A percentile compares a stretch with the other conserved stretches of the same genome.
These are phyloP conservation scores for Apophysomyces ossiformis DNA, from an alignment of 371 early-diverging fungal species.

Conservation along the genomic window DNA sequence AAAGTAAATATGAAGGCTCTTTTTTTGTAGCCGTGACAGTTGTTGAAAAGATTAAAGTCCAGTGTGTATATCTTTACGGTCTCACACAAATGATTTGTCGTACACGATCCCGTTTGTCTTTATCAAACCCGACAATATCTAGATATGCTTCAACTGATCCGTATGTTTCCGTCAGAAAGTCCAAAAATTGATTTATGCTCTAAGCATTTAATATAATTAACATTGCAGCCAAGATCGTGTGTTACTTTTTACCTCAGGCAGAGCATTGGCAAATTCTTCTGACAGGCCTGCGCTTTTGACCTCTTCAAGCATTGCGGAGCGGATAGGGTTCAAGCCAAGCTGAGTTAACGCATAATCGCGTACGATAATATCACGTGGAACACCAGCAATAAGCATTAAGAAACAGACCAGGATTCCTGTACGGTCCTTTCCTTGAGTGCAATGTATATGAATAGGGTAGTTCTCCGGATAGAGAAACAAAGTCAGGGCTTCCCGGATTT, in stretches of 20 bases:
- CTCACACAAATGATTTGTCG: slow-evolving; percentile 34
- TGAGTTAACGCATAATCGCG: slow-evolving; percentile 69
- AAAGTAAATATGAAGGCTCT: too few species aligned
- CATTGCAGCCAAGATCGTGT: neutral
- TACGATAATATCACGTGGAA: slow-evolving; percentile 63
- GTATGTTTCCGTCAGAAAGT: slow-evolving; percentile 32
- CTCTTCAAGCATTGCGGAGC: slow-evolving; percentile 52
- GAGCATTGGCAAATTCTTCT: slow-evolving; percentile 60
- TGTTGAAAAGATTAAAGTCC: too few species aligned
- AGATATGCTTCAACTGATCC: slow-evolving; percentile 43
- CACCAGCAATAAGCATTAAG: slow-evolving; percentile 60
- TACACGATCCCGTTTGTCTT: slow-evolving; percentile 37
- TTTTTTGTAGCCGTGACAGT: too few species aligned
- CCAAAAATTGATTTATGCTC: slow-evolving; percentile 41
- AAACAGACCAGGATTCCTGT: slow-evolving; percentile 73
- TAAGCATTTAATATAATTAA: slow-evolving; percentile 11
- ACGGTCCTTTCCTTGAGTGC: slow-evolving; percentile 82
- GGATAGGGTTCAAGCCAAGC: slow-evolving; percentile 49
- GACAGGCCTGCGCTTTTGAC: slow-evolving; percentile 57
- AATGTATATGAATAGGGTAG: slow-evolving; percentile 78
- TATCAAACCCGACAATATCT: slow-evolving; percentile 36
- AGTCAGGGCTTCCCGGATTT: slow-evolving; percentile 55
- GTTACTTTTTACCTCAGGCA: slow-evolving; percentile 43
- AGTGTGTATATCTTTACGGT: neutral
- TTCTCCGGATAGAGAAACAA: slow-evolving; percentile 58